phyloP scores from a whole-genome alignment of 495 filamentous ascomycete genomes.

The Neurospora sp. region DNA sequence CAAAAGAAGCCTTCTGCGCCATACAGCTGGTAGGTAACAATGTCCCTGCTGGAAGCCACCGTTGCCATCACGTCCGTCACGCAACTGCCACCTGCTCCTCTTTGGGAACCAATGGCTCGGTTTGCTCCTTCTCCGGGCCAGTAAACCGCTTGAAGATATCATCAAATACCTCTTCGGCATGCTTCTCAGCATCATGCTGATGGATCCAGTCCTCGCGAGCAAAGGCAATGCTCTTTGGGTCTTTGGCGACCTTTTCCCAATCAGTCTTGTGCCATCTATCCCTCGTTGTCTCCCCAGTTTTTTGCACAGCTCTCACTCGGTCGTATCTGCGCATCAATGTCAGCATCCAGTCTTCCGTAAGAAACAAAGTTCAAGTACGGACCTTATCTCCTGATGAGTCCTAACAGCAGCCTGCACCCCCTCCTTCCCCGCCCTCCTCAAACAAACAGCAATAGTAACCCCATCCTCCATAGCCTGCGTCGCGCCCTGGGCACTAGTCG shows the following conservation, averaged over 20 bases:
- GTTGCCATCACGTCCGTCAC: too few relatives aligned
- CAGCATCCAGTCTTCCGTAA: not conserved
- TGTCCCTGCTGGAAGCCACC: too few relatives aligned
- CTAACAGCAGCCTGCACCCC: slow-evolving; percentile 36
- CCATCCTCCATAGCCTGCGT: slow-evolving; percentile 59
- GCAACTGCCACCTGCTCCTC: too few relatives aligned
- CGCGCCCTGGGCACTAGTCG: slow-evolving; percentile 52
- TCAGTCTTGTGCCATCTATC: slow-evolving; percentile 50
- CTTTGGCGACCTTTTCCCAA: slow-evolving; percentile 40
- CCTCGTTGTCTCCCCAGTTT: slow-evolving; percentile 43
- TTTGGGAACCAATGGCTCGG: too few relatives aligned
- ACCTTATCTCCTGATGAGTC: slow-evolving; percentile 29
- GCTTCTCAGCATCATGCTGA: slow-evolving; percentile 42
- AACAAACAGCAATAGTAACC: slow-evolving; percentile 47
- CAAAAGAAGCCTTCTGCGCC: too few relatives aligned
- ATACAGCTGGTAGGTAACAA: too few relatives aligned
- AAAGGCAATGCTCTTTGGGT: slow-evolving; percentile 43
- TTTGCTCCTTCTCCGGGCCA: too few relatives aligned
- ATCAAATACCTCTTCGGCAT: slow-evolving; percentile 44
- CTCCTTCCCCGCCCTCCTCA: slow-evolving; percentile 43
- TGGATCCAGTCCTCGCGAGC: slow-evolving; percentile 48
- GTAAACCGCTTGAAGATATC: slow-evolving; percentile 19
- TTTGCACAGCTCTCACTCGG: slow-evolving; percentile 36
- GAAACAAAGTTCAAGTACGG: not conserved
- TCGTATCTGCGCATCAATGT: slow-evolving; percentile 25